Base-by-base conservation (phyloP, 805 yeast species). In the Diddensiella caesifluorescens region DNA sequence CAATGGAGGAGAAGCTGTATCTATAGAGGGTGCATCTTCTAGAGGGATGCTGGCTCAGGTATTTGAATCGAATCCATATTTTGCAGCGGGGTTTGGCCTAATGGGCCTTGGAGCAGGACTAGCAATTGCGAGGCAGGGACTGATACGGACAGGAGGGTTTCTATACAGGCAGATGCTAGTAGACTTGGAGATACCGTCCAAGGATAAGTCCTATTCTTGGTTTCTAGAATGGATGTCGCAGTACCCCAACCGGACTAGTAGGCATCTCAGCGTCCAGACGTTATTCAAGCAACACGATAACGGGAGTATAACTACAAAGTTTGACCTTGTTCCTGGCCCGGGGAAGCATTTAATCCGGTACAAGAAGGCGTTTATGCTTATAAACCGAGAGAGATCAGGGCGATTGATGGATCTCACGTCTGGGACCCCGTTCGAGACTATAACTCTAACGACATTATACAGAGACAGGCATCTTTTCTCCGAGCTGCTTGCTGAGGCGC, bases 51-150 rank as follows among this genome's bases (percentile, higher is more conserved):
- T 45, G 18, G 26, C 23, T 3, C 23, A 22, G 4, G 36, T 51
- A 9, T 30, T 83, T 45, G 71, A 71, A 18, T 73, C 75, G 27
- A 90, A 90, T 59, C 97, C 97, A n/a, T 88, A 87, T 61, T 90
- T 92, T 67, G 92, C 97, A 1, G 98, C 97, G 0, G 98, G 98
- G 56, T 96, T 97, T 54, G 98, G 98, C 0, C 68, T 92, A 30
- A 92, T 92, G 98, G 68, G 89, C 3, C 67, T 92, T 2, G 98
- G 98, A n/a, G 88, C 95, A 0, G 82, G 80, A 1, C 63, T 92
- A 25, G 95, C 96, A 0, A 53, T 87, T 5, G 79, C 86, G 0
- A 69, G 95, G 38, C 79, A 75, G 44, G 87, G 86, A 1, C 62
- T 82, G 1, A 68, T 75, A 33, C 73, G 80, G 38, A 67, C 78